These are phyloP conservation scores for Suhomyces bokatorum DNA, from an alignment of 1,139 yeast species.

Conservation along the genomic window DNA sequence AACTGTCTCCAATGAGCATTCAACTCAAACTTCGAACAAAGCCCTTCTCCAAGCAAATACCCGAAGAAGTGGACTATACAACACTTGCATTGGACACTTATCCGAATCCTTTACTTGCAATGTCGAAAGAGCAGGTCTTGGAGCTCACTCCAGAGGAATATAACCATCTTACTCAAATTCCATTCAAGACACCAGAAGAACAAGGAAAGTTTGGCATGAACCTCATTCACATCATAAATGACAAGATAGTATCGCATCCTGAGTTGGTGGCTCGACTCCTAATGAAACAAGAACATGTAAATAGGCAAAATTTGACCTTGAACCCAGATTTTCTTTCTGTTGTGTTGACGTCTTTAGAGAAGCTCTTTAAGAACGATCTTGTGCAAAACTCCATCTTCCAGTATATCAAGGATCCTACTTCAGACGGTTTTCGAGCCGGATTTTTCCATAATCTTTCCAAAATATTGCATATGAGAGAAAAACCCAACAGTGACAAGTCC, in stretches of 20 bases:
- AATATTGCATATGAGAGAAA: slow-evolving; percentile 19
- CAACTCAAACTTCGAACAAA: slow-evolving; percentile 9
- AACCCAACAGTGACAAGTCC: slow-evolving; percentile 17
- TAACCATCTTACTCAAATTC: slow-evolving; percentile 28
- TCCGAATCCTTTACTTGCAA: slow-evolving; percentile 37
- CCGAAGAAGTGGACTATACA: slow-evolving; percentile 7
- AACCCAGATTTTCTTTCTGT: slow-evolving; percentile 17
- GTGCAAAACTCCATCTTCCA: slow-evolving; percentile 33
- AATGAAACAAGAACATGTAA: slow-evolving; percentile 14
- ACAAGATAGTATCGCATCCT: slow-evolving; percentile 30
- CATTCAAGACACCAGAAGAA: slow-evolving; percentile 27
- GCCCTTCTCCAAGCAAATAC: slow-evolving; percentile 9
- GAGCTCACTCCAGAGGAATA: slow-evolving; percentile 25
- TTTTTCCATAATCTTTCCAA: slow-evolving; percentile 25
- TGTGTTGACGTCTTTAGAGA: slow-evolving; percentile 17
- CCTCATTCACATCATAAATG: slow-evolving; percentile 32
- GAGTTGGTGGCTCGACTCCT: slow-evolving; percentile 24
- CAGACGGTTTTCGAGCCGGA: slow-evolving; percentile 17
- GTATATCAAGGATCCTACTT: slow-evolving; percentile 27
- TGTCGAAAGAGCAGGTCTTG: slow-evolving; percentile 29
- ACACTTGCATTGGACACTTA: slow-evolving; percentile 22
- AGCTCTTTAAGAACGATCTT: slow-evolving; percentile 20
- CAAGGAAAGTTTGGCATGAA: slow-evolving; percentile 33
- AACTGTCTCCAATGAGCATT: slow-evolving; percentile 6
- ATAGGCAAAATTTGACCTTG: slow-evolving; percentile 2